Base-by-base conservation (phyloP, 768 basidiomycete species). In the Amyloporia xantha region DNA sequence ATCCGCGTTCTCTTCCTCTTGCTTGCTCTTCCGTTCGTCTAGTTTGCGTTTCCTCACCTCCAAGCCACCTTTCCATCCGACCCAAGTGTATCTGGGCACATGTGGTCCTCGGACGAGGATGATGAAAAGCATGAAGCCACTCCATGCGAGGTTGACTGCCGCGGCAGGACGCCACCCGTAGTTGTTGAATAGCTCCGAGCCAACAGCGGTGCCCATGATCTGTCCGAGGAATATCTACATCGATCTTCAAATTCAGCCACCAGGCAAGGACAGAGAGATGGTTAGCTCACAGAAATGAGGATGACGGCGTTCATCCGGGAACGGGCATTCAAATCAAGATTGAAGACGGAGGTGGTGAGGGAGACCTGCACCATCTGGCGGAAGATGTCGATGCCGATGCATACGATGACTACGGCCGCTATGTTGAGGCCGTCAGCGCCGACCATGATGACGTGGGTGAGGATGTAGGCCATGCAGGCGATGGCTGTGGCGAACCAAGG, bases 401-500 rank as follows among this genome's bases (percentile, higher is more conserved):
- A 81, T 0, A 77, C 73, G 24, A 91, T 69, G 50, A 88, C 71
- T 5, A 91, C 82, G 1, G 84, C 87, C 0, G 75, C 80, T 25
- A 91, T 73, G 56, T 75, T 78, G 40, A 84, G 72, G 0, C 86
- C 82, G 5, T 81, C 90, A 1, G 81, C 86, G 5, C 72, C 83
- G 2, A 81, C 69, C 62, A 87, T 84, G 4, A 93, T 72, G 19
- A 68, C 66, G 58, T 82, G 81, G 58, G 78, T 80, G 33, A 72
- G 50, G 13, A 78, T 36, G 23, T 81, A 68, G 41, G 65, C 54
- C 35, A 72, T 25, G 4, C 80, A 69, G 6, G 76, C 76, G 37
- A 81, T 58, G 25, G 91, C 68, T 5, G 85, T 78, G 5, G 82
- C 83, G 47, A 83, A 80, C 88, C 89, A 94, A 0, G 85, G 84